Base-by-base conservation (phyloP, 2,329 filamentous ascomycete genomes). In the Amauroascus niger region DNA sequence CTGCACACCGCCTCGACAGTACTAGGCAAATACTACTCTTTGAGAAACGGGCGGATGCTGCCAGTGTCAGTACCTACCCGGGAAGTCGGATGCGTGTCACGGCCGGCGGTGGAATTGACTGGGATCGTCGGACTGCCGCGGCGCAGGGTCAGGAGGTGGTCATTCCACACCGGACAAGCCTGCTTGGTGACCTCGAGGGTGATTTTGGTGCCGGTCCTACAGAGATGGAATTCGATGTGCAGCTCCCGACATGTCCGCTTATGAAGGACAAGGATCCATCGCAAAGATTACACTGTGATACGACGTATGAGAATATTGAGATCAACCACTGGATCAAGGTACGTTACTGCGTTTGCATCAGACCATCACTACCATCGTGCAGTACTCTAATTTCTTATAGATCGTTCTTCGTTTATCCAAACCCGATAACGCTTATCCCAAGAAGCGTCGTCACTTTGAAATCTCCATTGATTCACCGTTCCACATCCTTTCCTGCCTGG, bases 321-420 rank as follows among this genome's bases (percentile, higher is more conserved):
- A 89, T 96, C 52, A 88, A 88, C 66, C 90, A 96, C 67, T 95
- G 89, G 89, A 95, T 96, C 69, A 95, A 95, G 80, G 88, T 88
- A 73, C 58, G 77, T 64, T 47, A 24, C 2, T 45, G 8, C 18
- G 2, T 30, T 49, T 30, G 43, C 37, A 44, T 20, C 37, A 35
- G 11, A 5, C 20, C 11, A 16, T 39, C 33, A 44, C 39, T 26
- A 6, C 11, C 16, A 44, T 16, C 49, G 35, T 47, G 18, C 9
- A 45, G 9, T 22, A n/a, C n/a, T 44, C 59, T 63, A 54, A 63
- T 49, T 22, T 39, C 49, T 18, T 41, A 24, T 57, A 91, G 87
- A 88, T 95, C 64, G 88, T 95, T 57, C 87, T 96, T 82, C 85
- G 90, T 50, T 83, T 96, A 45, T 95, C 89, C 28, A 88, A 88